These are phyloP conservation scores for Penicillium rolfsii DNA, from an alignment of 2,329 filamentous ascomycete species.

Conservation along the genomic window DNA sequence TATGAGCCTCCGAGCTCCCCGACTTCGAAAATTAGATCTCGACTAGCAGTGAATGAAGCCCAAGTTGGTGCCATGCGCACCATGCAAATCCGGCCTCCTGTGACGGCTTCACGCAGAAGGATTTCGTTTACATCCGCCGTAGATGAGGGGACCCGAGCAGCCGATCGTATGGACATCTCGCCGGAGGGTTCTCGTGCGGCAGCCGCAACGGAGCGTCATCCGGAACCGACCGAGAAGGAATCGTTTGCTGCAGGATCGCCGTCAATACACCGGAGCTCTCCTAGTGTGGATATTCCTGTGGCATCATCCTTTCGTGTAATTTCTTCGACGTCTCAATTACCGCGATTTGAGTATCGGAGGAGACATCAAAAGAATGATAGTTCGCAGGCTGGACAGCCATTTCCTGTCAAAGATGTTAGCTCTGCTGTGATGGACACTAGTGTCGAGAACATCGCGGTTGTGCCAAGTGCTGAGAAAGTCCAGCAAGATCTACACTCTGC, in stretches of 20 bases:
- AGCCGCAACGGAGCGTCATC: not conserved
- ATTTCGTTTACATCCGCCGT: not conserved
- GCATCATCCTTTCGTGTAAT: conserved; percentile 35
- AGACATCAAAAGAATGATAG: conserved; percentile 20
- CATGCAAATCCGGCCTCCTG: conserved; percentile 7
- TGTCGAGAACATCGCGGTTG: not conserved
- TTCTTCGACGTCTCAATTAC: conserved; percentile 43
- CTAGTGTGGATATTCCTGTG: conserved; percentile 1
- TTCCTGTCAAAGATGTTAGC: not conserved
- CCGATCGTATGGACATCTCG: not conserved
- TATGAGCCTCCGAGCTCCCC: conserved; percentile 45
- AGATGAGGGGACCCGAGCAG: not conserved
- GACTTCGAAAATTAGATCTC: conserved; percentile 30
- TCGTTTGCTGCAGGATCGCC: not conserved
- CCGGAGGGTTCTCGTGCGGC: not conserved
- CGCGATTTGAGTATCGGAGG: conserved; percentile 45
- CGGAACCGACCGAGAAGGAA: not conserved
- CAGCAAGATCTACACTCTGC: not conserved
- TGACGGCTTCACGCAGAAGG: not conserved
- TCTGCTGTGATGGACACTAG: not conserved
- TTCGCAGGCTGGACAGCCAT: not conserved
- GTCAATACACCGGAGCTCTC: not conserved
- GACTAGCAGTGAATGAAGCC: conserved; percentile 22
- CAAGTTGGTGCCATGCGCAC: conserved; percentile 8
- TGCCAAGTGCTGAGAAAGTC: not conserved